Evolutionary conservation across 2,329 filamentous ascomycete species (phyloP), one percentile per base, ranked within the genome.

Genomic region (Alternaria brassicae): DNA sequence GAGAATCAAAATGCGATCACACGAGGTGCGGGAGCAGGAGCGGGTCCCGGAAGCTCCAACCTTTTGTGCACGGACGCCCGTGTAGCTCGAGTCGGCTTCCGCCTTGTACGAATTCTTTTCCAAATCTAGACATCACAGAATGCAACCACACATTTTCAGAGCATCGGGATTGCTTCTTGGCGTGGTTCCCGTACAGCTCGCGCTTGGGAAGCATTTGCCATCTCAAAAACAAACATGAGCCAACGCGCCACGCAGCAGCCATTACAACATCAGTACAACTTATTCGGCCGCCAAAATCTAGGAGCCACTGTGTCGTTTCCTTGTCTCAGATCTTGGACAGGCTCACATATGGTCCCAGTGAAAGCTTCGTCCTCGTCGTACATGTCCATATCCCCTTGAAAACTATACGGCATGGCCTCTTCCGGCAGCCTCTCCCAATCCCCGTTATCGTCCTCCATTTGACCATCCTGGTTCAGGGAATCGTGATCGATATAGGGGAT

Each of bases 281-380:
- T 79, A 62, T 82, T 75, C 12, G 80, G 80, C 64, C 75, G 77
- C 81, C 81, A 82, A 67, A 82, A 82, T 5, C 76, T 71, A 9
- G 61, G 48, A 10, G 67, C 68, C 48, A 77, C 67, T 3, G 67
- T 58, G 9, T 49, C 53, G 47, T 37, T 62, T 21, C 58, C 57
- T 36, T 27, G 52, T 47, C 42, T 37, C 6, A 42, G 8, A 17
- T 49, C 27, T 8, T 61, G 50, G 12, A 60, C 56, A 8, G 45
- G 55, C 12, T 45, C 36, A 15, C 62, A 57, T 6, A 15, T 34
- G 3, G 8, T 10, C 12, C 32, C 44, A n/a, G 39, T 27, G 42
- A 19, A 53, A 9, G 27, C 21, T 15, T 54, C 42, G 2, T 25
- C 47, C 10, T 13, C 48, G 8, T 30, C 44, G 28, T 36, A 45